Conservation (phyloP, 2,329 filamentous ascomycete genomes). For the Exophiala spinifera region DNA sequence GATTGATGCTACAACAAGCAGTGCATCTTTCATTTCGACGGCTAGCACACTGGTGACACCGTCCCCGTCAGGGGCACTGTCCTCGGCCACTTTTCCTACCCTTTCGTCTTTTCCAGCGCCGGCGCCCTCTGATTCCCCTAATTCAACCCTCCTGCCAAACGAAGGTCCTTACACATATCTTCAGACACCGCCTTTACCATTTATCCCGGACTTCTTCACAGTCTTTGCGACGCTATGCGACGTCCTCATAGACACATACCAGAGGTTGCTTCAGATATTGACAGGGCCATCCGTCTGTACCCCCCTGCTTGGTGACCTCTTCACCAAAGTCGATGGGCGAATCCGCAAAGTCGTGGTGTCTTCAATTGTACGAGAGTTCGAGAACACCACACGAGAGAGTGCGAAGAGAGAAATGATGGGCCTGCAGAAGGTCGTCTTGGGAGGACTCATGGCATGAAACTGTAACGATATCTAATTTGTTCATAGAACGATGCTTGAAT, state of each 20-base stretch:
- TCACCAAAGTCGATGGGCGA: constrained; percentile 81
- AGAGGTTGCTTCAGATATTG: constrained; percentile 70
- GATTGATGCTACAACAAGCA: constrained; percentile 45
- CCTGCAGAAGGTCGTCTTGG: constrained; percentile 83
- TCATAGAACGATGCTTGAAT: constrained; percentile 15
- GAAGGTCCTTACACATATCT: constrained; percentile 66
- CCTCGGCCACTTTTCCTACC: constrained; percentile 33
- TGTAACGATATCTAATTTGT: background rate
- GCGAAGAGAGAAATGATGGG: constrained; percentile 79
- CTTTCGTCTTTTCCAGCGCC: constrained; percentile 54
- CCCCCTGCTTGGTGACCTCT: constrained; percentile 72
- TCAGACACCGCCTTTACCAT: constrained; percentile 86
- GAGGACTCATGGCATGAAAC: constrained; percentile 65
- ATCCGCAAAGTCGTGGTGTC: constrained; percentile 87
- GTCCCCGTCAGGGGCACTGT: constrained; percentile 35
- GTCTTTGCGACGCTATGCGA: constrained; percentile 96
- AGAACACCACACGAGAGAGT: constrained; percentile 74
- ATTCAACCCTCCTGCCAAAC: constrained; percentile 27
- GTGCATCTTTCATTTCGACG: constrained; percentile 38
- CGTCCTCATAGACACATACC: constrained; percentile 89
- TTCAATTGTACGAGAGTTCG: constrained; percentile 86
- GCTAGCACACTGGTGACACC: constrained; percentile 31
- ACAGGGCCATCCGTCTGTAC: constrained; percentile 71
- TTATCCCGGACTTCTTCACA: constrained; percentile 95
- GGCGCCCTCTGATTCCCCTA: constrained; percentile 44